Percentiles rank a stretch among this genome's conserved stretches.
These are phyloP conservation scores for Pleurostoma richardsiae DNA, from an alignment of 2,329 filamentous ascomycete genomes.

Conservation along the genomic window DNA sequence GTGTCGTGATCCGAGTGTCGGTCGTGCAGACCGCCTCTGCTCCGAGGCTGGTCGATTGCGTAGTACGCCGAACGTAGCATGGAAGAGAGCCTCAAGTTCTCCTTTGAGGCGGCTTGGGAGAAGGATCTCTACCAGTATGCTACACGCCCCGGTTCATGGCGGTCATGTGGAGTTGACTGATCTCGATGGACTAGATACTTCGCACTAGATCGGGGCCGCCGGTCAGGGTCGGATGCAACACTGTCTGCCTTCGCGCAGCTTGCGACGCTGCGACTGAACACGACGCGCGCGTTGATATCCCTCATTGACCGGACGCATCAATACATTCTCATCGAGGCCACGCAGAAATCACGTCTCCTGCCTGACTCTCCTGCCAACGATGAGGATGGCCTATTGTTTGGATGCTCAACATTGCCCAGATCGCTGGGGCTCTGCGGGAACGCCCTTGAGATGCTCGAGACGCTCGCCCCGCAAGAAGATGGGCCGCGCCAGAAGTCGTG, in stretches of 20 bases:
- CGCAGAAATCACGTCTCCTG: constrained; percentile 29
- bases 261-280: constrained; percentile 35
- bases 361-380: constrained; percentile 6
- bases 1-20: too few relatives aligned
- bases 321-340: constrained; percentile 46
- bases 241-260: constrained; percentile 47
- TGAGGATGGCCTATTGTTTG: constrained; percentile 12
- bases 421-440: constrained; percentile 22
- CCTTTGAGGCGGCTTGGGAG: too few relatives aligned
- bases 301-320: constrained; percentile 44
- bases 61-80: too few relatives aligned
- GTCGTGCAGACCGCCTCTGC: too few relatives aligned
- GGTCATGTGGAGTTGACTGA: too few relatives aligned
- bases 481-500: not conserved
- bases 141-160: too few relatives aligned
- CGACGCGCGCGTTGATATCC: constrained; percentile 38
- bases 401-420: constrained; percentile 21
- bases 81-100: too few relatives aligned
- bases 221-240: constrained; percentile 20
- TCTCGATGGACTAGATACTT: too few relatives aligned
- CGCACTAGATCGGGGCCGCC: too few relatives aligned
- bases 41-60: too few relatives aligned
- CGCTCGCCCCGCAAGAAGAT: not conserved
- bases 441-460: constrained; percentile 10
- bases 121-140: too few relatives aligned